Evolutionary conservation across 495 filamentous ascomycete genomes (phyloP).

Genomic region (Xanthoparmelia taractica): DNA sequence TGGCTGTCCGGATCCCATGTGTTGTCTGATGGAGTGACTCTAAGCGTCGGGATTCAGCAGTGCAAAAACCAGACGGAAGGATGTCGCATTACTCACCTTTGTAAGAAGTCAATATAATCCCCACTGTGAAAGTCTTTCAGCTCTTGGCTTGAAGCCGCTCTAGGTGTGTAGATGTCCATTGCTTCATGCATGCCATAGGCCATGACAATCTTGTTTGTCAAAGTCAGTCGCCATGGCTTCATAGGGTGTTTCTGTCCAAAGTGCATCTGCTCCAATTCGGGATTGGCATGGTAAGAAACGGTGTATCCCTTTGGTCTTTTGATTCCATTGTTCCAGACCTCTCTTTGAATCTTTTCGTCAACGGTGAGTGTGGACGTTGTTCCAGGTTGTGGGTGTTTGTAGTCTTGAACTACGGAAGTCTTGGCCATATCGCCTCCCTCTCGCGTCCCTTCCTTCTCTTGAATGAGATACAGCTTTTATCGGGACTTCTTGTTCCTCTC

Average conservation of each 20-base stretch:
- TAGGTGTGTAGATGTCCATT: constrained; percentile 85
- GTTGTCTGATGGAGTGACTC: constrained; percentile 35
- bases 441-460: neutral
- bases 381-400: constrained; percentile 47
- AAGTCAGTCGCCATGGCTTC: constrained; percentile 95
- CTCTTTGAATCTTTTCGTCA: constrained; percentile 56
- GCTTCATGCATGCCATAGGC: constrained; percentile 91
- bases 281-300: constrained; percentile 97
- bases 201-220: constrained; percentile 89
- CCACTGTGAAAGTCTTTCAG: constrained; percentile 75
- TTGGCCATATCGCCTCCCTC: constrained; percentile 19
- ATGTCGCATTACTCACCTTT: constrained; percentile 40
- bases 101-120: constrained; percentile 86
- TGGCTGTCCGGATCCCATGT: constrained; percentile 14
- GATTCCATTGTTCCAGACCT: constrained; percentile 67
- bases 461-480: neutral
- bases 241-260: constrained; percentile 94
- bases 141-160: constrained; percentile 78
- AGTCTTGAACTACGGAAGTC: constrained; percentile 59
- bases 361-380: constrained; percentile 51
- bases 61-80: neutral
- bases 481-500: neutral
- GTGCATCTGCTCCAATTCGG: constrained; percentile 91
- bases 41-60: constrained; percentile 38
- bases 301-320: constrained; percentile 69